Base-by-base conservation (phyloP, 495 filamentous ascomycete genomes). In the Annulohypoxylon bovei region DNA sequence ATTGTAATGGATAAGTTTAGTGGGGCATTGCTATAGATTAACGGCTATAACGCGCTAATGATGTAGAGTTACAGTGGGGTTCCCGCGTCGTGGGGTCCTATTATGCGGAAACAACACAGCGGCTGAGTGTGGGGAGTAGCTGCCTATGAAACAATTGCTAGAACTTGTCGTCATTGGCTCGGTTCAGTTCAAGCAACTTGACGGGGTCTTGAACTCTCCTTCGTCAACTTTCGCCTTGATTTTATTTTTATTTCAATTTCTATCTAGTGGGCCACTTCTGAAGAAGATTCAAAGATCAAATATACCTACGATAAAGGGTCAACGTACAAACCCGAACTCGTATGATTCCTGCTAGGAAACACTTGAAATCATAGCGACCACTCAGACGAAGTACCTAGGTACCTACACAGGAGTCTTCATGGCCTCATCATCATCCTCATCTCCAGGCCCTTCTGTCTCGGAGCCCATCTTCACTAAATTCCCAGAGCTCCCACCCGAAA, bases 401-500 rank as follows among this genome's bases (percentile, higher is more conserved):
- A 16, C 58, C 30, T 57, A 33, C 18, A n/a, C 14, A 16, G 2
- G 20, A 0, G 20, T 22, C n/a, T 25, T 22, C 12, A 25, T 56
- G 32, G 20, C 53, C 11, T 56, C 33, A 39, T 37, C 49, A 2
- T 25, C 40, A 20, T 61, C 62, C 1, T 54, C 61, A 7, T 52
- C 60, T 1, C 12, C 58, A 4, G 58, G 66, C 2, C 11, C 46
- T 6, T 35, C 57, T 16, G 32, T 55, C 14, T n/a, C 58, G 8
- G 37, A 47, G 4, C 44, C 28, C 20, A 6, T 63, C 14, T 74
- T 75, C 62, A 30, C 57, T 4, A 63, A 35, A 11, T 77, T 77
- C 62, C 20, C 47, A 0, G 12, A 64, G 5, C 77, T 81, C 16
- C 79, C 79, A 0, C 62, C 76, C 23, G 79, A 81, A 37, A 57